Percentiles rank a stretch among this genome's conserved stretches.
These are phyloP conservation scores for Tylopilus sp. DNA, from an alignment of 768 basidiomycete species.

Conservation along the genomic window DNA sequence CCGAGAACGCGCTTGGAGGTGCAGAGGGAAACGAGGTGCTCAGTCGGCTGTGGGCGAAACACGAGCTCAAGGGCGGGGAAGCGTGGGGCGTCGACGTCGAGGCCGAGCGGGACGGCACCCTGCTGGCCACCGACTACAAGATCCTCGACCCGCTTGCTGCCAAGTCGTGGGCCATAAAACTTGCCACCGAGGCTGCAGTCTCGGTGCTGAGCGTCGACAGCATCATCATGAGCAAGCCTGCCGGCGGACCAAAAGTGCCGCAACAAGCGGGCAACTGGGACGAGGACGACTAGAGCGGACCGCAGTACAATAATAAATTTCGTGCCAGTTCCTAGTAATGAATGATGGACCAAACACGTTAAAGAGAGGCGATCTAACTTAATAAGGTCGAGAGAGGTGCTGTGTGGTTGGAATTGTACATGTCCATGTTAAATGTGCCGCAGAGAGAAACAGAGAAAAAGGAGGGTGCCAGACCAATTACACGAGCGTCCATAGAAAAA, in stretches of 20 bases:
- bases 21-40: slow-evolving; percentile 91
- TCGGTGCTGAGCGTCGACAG: slow-evolving; percentile 93
- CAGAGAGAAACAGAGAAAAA: slow-evolving; percentile 2
- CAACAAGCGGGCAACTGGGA: slow-evolving; percentile 90
- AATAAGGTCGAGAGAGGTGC: slow-evolving; percentile 7
- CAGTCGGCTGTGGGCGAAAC: slow-evolving; percentile 85
- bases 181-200: slow-evolving; percentile 90
- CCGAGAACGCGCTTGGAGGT: slow-evolving; percentile 93
- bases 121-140: slow-evolving; percentile 55
- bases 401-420: slow-evolving; percentile 23
- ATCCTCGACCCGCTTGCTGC: slow-evolving; percentile 88
- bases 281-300: slow-evolving; percentile 47
- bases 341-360: slow-evolving; percentile 14
- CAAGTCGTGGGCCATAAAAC: slow-evolving; percentile 84
- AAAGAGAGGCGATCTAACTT: slow-evolving; percentile 4
- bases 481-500: slow-evolving; percentile 22
- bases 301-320: slow-evolving; percentile 28
- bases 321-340: slow-evolving; percentile 22
- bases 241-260: slow-evolving; percentile 83
- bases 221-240: slow-evolving; percentile 96
- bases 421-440: slow-evolving; percentile 33
- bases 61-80: slow-evolving; percentile 71
- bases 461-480: slow-evolving; percentile 12
- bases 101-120: slow-evolving; percentile 76
- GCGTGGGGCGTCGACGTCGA: slow-evolving; percentile 88